Evolutionary conservation across 352 stramenopile genomes (phyloP), one percentile per base, ranked within the genome.

Genomic region (Phytophthora brassicae): DNA sequence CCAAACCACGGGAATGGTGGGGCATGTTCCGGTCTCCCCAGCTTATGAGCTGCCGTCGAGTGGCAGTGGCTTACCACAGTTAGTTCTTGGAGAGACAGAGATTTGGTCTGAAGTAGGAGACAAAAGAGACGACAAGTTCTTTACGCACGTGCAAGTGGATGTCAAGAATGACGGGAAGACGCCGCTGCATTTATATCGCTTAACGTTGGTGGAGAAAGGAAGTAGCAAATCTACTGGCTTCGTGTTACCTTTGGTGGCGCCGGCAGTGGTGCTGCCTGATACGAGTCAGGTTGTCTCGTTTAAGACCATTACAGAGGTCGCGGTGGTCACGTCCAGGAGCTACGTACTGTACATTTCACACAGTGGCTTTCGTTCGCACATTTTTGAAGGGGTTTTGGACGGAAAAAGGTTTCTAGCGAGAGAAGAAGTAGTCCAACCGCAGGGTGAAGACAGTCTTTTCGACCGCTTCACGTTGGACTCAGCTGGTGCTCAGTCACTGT

Each of bases 261-360:
- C 71, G 6, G 71, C 68, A 8, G 65, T 66, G 23, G 64, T 85
- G 11, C 29, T 56, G 4, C 70, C 73, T 5, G 71, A 59, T 7
- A 66, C 60, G 13, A 71, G 55, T 5, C 62, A 43, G 9, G 45
- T 42, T 4, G 52, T 73, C 28, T 64, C 36, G n/a, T 77, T 84
- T 35, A 78, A 67, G 26, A 53, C 72, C 3, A 76, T 72, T 42
- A 69, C 68, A 26, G 22, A 19, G 17, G 55, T 36, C 13, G 62
- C 24, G 36, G 66, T 78, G 35, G 57, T 56, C n/a, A 52, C 53
- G 6, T 59, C 59, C 3, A 68, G 70, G 44, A 70, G 36, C 6
- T 88, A 84, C 43, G 41, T 49, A 6, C 31, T 90, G 35, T 90
- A 89, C 56, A 78, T 90, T 51, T 85, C 75, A 3, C 81, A 90